Base-by-base conservation (phyloP, 2,329 filamentous ascomycete species). In the Botryotinia convoluta region DNA sequence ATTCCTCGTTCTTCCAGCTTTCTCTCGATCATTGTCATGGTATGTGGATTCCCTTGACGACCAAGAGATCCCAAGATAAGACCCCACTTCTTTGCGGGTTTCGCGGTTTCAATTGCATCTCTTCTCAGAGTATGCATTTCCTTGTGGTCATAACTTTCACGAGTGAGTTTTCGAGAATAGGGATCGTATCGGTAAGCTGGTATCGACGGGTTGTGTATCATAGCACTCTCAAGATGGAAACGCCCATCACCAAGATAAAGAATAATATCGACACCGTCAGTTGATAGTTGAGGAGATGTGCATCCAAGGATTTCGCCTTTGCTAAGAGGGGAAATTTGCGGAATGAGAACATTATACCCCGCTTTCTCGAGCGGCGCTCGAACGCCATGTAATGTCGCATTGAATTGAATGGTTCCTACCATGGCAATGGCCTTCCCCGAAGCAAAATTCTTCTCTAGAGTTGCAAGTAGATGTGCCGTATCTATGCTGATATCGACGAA, bases 401-500 rank as follows among this genome's bases (percentile, higher is more conserved):
- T 99, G 87, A 99, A 99, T 82, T 99, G 96, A 78, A 99, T 99
- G 0, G 96, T 99, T 65, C 96, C 95, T 26, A 99, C 95, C 77
- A 98, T 88, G 8, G 96, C 96, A 73, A 99, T 91, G 0, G 92
- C 95, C 83, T 96, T 97, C 2, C 93, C 93, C 0, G 91, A 84
- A 2, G 90, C 86, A 81, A 98, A 97, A 81, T 98, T 99, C 75
- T 94, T 91, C 80, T 94, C 92, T 64, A 99, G 86, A 0, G 95
- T 96, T 14, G 93, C 92, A 69, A 98, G 84, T 26, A 99, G 87
- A 82, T 99, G 96, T 20, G 90, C 85, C 0, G 93, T 93, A 82
- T 99, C 96, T 81, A 99, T 98, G 82, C 92, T 93, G 80, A 99
- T 99, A 82, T 97, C 95, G 72, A 99, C 96, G 81, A 99, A 99